These are phyloP conservation scores for Ajuga reptans DNA, from an alignment of 305 asterid species.

Conservation along the genomic window DNA sequence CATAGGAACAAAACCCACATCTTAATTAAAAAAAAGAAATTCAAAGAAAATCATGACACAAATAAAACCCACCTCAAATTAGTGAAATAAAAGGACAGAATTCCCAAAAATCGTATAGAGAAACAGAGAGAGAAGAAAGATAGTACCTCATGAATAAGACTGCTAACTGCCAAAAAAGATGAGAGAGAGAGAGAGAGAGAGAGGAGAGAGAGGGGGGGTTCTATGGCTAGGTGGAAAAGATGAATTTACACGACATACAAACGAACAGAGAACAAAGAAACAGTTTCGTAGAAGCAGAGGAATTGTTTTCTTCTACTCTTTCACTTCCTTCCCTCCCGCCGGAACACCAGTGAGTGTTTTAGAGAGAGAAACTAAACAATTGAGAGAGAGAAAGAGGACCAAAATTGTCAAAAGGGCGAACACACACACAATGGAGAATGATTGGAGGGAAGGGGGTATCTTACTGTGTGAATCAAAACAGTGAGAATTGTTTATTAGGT, in stretches of 20 bases:
- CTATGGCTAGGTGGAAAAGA: constrained; percentile 22
- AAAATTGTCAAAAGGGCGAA: constrained; percentile 23
- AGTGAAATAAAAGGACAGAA: constrained; percentile 1
- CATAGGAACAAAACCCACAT: constrained; percentile 17
- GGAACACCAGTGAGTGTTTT: constrained; percentile 32
- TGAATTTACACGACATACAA: constrained; percentile 21
- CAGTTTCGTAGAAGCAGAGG: constrained; percentile 61
- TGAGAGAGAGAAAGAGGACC: not conserved
- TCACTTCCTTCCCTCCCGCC: constrained; percentile 65
- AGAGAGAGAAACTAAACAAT: constrained; percentile 15
- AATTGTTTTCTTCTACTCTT: constrained; percentile 69
- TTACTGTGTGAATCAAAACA: constrained; percentile 19
- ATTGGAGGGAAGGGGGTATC: constrained; percentile 39
- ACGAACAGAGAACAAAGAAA: constrained; percentile 11
- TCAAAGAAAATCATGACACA: constrained; percentile 1
- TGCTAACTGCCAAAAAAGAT: constrained; percentile 33
- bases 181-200: constrained; percentile 19
- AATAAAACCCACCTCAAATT: constrained; percentile 24
- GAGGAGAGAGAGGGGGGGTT: constrained; percentile 20
- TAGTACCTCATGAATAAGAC: constrained; percentile 41
- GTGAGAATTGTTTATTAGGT: constrained; percentile 24
- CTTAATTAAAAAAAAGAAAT: not conserved
- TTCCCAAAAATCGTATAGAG: not conserved
- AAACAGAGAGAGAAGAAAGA: constrained; percentile 11
- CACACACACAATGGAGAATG: constrained; percentile 34